phyloP scores from a whole-genome alignment of 257 asterid species.

The Eucommia ulmoides region DNA sequence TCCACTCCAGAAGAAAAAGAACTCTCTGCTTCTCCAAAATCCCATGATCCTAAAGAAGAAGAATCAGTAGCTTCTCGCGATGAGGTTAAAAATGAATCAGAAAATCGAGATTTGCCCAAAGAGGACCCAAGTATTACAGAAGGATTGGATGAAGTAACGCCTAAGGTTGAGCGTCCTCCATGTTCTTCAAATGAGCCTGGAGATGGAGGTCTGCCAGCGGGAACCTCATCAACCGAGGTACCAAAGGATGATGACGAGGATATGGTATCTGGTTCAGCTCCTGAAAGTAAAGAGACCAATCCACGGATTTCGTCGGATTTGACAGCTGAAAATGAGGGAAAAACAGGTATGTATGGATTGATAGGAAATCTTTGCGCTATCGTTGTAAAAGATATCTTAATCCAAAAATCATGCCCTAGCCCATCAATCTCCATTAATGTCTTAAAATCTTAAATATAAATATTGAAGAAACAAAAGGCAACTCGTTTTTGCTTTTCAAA shows the following conservation, averaged over 20 bases:
- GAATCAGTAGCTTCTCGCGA: slow-evolving; percentile 17
- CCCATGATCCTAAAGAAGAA: slow-evolving; percentile 27
- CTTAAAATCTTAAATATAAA: too few species aligned
- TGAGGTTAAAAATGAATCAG: slow-evolving; percentile 27
- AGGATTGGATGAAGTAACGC: slow-evolving; percentile 23
- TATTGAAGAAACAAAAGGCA: too few species aligned
- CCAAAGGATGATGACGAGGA: slow-evolving; percentile 43
- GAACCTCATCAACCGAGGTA: slow-evolving; percentile 29
- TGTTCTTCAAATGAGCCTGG: slow-evolving; percentile 42
- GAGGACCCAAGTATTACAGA: slow-evolving; percentile 26
- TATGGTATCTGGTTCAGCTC: slow-evolving; percentile 13
- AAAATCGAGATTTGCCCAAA: slow-evolving; percentile 26
- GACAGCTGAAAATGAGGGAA: slow-evolving; percentile 22
- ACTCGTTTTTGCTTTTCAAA: too few species aligned
- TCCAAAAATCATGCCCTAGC: too few species aligned
- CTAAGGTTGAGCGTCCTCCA: slow-evolving; percentile 41
- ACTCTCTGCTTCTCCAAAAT: slow-evolving; percentile 24
- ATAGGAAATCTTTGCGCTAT: too few species aligned
- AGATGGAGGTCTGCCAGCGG: slow-evolving; percentile 24
- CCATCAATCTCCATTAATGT: too few species aligned
- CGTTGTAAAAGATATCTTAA: too few species aligned
- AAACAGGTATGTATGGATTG: slow-evolving; percentile 31
- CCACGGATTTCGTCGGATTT: slow-evolving; percentile 25
- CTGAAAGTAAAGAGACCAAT: too few species aligned
- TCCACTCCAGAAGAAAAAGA: slow-evolving; percentile 27